phyloP scores from a whole-genome alignment of 2,329 filamentous ascomycete species.

The Sporothrix globosa region DNA sequence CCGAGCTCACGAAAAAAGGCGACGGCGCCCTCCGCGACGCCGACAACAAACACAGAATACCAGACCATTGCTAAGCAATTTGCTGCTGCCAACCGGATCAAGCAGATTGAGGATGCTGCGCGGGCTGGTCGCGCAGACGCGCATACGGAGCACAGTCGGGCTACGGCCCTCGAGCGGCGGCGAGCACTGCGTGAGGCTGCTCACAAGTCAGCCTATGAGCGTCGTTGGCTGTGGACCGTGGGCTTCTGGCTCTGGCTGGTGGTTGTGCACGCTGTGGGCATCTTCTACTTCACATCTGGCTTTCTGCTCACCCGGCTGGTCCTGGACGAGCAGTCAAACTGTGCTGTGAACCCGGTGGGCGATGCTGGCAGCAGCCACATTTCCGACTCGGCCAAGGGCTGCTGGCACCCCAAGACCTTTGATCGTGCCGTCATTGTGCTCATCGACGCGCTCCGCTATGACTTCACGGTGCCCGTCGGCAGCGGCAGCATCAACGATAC shows the following conservation, averaged over 20 bases:
- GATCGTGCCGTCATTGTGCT: constrained; percentile 88
- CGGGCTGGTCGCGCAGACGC: constrained; percentile 41
- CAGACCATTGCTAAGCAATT: constrained; percentile 58
- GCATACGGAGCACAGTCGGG: constrained; percentile 33
- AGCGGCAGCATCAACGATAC: constrained; percentile 43
- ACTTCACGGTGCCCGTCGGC: constrained; percentile 84
- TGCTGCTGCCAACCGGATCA: constrained; percentile 56
- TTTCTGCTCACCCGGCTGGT: constrained; percentile 89
- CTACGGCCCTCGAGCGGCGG: constrained; percentile 49
- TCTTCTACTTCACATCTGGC: constrained; percentile 91
- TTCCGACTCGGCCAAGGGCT: constrained; percentile 65
- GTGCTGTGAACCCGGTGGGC: constrained; percentile 68
- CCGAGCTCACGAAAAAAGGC: constrained; percentile 39
- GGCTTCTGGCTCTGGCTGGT: constrained; percentile 72
- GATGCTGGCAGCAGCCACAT: constrained; percentile 41
- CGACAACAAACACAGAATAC: constrained; percentile 49
- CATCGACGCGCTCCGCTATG: constrained; percentile 92
- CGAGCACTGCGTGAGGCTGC: constrained; percentile 53
- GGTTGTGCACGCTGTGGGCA: constrained; percentile 74
- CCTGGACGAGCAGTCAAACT: constrained; percentile 74
- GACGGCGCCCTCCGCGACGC: constrained; percentile 18
- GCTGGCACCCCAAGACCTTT: constrained; percentile 95
- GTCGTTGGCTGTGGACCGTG: constrained; percentile 61
- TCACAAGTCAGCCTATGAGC: constrained; percentile 55
- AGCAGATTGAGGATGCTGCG: constrained; percentile 48